Evolutionary conservation across 2,329 filamentous ascomycete genomes (phyloP).

Genomic region (Fusarium neocosmosporiellum): DNA sequence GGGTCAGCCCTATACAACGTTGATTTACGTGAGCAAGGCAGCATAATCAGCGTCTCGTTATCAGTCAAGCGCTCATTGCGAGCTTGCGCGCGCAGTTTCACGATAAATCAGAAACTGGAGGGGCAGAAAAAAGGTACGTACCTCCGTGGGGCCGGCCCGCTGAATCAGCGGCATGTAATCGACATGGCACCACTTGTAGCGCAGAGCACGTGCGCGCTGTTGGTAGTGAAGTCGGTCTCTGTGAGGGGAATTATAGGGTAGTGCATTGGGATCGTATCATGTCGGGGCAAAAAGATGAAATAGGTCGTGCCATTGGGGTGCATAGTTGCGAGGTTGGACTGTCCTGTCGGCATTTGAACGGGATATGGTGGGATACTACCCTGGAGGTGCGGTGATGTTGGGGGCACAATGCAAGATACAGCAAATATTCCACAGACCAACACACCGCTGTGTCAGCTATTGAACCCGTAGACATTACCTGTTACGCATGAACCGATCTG

Average conservation of each 20-base stretch:
- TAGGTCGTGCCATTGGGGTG: background rate
- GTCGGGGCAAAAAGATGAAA: background rate
- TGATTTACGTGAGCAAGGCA: background rate
- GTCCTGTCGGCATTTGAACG: background rate
- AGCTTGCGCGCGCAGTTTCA: background rate
- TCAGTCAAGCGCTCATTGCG: background rate
- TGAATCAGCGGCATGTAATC: conserved; percentile 29
- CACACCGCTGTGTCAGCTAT: background rate
- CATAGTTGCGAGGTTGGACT: background rate
- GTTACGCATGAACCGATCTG: background rate
- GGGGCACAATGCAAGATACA: background rate
- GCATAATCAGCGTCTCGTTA: background rate
- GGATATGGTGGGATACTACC: background rate
- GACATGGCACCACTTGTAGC: conserved; percentile 1
- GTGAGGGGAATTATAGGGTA: background rate
- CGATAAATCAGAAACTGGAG: background rate
- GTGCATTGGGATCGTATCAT: background rate
- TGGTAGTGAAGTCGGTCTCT: background rate
- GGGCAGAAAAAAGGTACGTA: background rate
- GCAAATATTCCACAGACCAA: background rate
- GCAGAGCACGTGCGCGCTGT: background rate
- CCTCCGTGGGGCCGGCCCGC: background rate
- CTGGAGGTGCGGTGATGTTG: background rate
- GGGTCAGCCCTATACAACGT: background rate
- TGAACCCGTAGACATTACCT: background rate